Evolutionary conservation across 495 filamentous ascomycete genomes (phyloP), one percentile per base, ranked within the genome.

Genomic region (Podospora pseudopauciseta): DNA sequence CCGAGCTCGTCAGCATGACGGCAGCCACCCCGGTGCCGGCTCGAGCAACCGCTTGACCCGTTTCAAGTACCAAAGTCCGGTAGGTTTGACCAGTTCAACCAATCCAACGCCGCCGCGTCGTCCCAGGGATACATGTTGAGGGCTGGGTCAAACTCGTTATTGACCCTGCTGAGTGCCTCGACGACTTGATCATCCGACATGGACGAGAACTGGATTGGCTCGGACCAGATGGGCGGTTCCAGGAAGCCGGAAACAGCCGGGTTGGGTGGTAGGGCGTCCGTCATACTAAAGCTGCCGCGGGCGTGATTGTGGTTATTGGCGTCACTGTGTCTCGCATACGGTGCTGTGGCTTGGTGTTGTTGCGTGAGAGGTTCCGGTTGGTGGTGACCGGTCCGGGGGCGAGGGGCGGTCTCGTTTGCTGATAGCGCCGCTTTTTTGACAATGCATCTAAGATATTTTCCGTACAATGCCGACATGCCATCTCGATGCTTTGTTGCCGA

Each of bases 141-240:
- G 5, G 76, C 82, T 2, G 80, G 79, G 26, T 85, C 85, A 69
- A 89, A 86, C 23, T 85, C 83, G 28, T 84, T 84, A 11, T 82
- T 85, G 5, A 85, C 84, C 59, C 83, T 80, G 73, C 87, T 87
- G 56, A 90, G 83, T 18, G 86, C 86, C 71, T 89, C 85, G 5
- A 85, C 80, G 34, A 89, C 86, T 71, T 90, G 86, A 65, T 86
- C 79, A 64, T 88, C 86, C 5, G 87, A 89, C 88, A 90, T 90
- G 44, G 86, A 82, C 11, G 87, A 89, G 73, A 90, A 89, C 61
- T 87, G 86, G 53, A 90, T 73, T 5, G 86, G 81, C 68, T 88
- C 85, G 0, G 79, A 72, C 84, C 81, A 87, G 5, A 81, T 64
- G 1, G 73, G 68, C 9, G 68, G 63, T 15, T 72, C 74, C 32